Evolutionary conservation across 2,329 filamentous ascomycete species (phyloP).

Genomic region (Trichoderma sp.): DNA sequence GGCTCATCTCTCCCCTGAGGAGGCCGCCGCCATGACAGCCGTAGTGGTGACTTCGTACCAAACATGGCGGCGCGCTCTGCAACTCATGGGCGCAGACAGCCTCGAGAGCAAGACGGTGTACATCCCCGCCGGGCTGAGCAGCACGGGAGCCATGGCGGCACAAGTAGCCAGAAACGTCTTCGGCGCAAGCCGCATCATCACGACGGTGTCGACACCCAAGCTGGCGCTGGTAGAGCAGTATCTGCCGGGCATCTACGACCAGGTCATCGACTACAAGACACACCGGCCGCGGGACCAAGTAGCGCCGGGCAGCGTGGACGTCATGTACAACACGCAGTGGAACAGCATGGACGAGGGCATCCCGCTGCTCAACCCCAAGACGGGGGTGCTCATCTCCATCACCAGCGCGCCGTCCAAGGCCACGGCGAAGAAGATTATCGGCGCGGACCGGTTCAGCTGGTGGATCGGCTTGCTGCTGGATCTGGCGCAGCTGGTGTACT

Average conservation of each 20-base stretch:
- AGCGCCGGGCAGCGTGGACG: conserved; percentile 44
- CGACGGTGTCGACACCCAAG: conserved; percentile 53
- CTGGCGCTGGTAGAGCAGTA: conserved; percentile 42
- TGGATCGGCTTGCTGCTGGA: conserved; percentile 39
- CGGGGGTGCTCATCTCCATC: conserved; percentile 43
- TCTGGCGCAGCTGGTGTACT: conserved; percentile 40
- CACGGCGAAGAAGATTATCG: conserved; percentile 33
- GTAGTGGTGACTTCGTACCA: conserved; percentile 45
- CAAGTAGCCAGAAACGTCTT: conserved; percentile 52
- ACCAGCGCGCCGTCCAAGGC: conserved; percentile 36
- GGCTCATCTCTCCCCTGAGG: conserved; percentile 32
- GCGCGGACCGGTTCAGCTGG: conserved; percentile 31
- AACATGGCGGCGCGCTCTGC: conserved; percentile 39
- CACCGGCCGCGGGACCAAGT: conserved; percentile 38
- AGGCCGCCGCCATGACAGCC: conserved; percentile 37
- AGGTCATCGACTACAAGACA: conserved; percentile 51
- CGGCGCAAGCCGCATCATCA: conserved; percentile 45
- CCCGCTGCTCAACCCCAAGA: conserved; percentile 36
- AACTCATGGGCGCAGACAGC: conserved; percentile 34
- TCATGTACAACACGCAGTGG: conserved; percentile 49
- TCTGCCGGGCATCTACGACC: conserved; percentile 45
- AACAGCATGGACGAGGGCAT: conserved; percentile 38
- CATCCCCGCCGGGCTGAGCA: conserved; percentile 49
- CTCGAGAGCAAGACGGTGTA: conserved; percentile 52
- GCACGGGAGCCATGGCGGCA: conserved; percentile 44